Evolutionary conservation across 805 yeast genomes (phyloP), one percentile per base, ranked within the genome.

Genomic region (Ogataea degrootiae): DNA sequence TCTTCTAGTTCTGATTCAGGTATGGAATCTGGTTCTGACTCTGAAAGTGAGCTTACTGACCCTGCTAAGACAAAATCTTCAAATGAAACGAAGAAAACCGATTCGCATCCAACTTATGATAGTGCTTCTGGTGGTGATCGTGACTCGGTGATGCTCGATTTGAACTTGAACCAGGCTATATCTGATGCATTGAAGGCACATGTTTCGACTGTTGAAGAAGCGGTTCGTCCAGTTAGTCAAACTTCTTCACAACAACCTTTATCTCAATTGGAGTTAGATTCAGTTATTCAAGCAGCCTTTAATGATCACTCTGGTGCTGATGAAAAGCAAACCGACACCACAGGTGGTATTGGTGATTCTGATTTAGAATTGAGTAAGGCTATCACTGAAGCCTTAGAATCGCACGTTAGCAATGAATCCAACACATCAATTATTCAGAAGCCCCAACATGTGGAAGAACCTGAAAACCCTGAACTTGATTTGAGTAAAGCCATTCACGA

Each of bases 221-320:
- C 42, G 8, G 29, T 39, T n/a, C 6, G 15, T n/a, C 12, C 38
- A 14, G 26, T 12, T 38, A 3, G 22, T 36, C 43, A 16, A 17
- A 22, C 42, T n/a, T 9, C 26, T 2, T 14, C 23, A 16, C 12
- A 34, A n/a, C 38, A 44, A 39, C 7, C 35, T 26, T 11, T 48
- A 5, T 47, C 57, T 7, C 53, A 57, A 37, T 19, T 49, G 12
- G 65, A 61, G 43, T 49, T 62, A 31, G 56, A 52, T 42, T 55
- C 50, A 21, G 67, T 63, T 12, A 62, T 62, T 41, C 58, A 53
- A 37, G 66, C 58, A 14, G 63, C 62, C 2, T 44, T 59, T 17
- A 52, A 51, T 34, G 57, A 52, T 17, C 16, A 9, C 6, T 6
- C 19, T 2, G 35, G 5, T 9, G 45, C 46, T 36, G 11, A 15